Base-by-base conservation (phyloP, 495 filamentous ascomycete species). In the Amorphotheca resinae region DNA sequence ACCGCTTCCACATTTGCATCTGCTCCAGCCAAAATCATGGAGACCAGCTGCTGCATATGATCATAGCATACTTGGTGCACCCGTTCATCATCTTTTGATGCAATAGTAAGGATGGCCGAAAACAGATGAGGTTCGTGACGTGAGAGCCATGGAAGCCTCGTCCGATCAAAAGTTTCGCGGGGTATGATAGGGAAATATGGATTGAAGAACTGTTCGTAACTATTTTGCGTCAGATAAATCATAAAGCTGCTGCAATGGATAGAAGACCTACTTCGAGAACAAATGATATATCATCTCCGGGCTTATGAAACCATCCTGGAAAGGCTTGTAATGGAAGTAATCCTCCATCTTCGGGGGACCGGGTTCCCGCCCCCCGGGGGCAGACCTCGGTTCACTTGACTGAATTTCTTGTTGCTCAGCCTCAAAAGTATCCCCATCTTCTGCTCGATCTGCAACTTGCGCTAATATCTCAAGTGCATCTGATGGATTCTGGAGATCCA, bases 111-210 rank as follows among this genome's bases (percentile, higher is more conserved):
- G 4, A 80, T 70, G 0, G 76, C 74, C 0, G 76, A 79, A 9
- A 80, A 65, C 1, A 80, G 55, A 48, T 79, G 69, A 36, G 68
- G 71, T 52, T 80, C 75, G 32, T 67, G 65, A 1, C 54, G 55
- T 12, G 70, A 75, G 9, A 67, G 56, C 34, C 69, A 64, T 5
- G 76, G 49, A 22, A 56, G 54, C 21, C 64, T 63, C 5, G 54
- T 42, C 18, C 65, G 61, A 28, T 72, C 61, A 36, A 80, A 75
- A 23, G 72, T 70, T 34, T 66, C 64, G 12, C 62, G 61, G 0
- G 72, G 72, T 0, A 77, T 76, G 15, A 80, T 54, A 1, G 76
- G 76, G 26, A 78, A 75, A 55, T 73, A 79, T 4, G 73, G 74
- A 52, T 80, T 74, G 48, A 76, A 80, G 41, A 71, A 60, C 22